These are phyloP conservation scores for Kwoniella bestiolae DNA, from an alignment of 768 basidiomycete genomes.

Conservation along the genomic window DNA sequence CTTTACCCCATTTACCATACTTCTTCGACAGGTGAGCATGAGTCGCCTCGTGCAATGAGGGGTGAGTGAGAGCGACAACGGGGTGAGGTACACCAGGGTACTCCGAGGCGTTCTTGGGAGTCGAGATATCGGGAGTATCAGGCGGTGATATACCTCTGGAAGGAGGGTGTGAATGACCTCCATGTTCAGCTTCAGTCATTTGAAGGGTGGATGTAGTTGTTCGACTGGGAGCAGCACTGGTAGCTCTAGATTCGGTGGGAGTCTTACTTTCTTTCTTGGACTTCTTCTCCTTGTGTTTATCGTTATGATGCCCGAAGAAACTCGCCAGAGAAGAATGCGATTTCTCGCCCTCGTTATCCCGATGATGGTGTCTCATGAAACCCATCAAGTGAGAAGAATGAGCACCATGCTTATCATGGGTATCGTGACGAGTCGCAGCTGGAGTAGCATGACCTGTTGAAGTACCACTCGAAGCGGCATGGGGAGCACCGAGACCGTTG, in stretches of 20 bases:
- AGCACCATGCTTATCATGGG: conserved; percentile 44
- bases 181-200: conserved; percentile 31
- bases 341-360: conserved; percentile 54
- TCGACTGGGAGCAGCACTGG: conserved; percentile 41
- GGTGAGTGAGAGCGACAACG: conserved; percentile 53
- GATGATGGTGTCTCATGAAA: conserved; percentile 56
- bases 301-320: conserved; percentile 53
- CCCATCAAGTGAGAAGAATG: conserved; percentile 51
- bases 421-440: conserved; percentile 16
- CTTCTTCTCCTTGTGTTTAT: conserved; percentile 50
- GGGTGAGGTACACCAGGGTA: conserved; percentile 55
- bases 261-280: conserved; percentile 40
- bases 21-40: conserved; percentile 85
- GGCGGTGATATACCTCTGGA: conserved; percentile 28
- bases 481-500: conserved; percentile 33
- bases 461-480: conserved; percentile 15
- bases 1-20: conserved; percentile 97
- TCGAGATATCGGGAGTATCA: conserved; percentile 41
- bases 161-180: conserved; percentile 10
- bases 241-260: conserved; percentile 37
- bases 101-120: conserved; percentile 49
- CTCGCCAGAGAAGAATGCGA: conserved; percentile 51
- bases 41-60: conserved; percentile 57
- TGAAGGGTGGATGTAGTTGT: conserved; percentile 34
- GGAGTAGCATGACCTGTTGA: conserved; percentile 28